Evolutionary conservation across 306 rosid genomes (phyloP).

Genomic region (Rosa persica): DNA sequence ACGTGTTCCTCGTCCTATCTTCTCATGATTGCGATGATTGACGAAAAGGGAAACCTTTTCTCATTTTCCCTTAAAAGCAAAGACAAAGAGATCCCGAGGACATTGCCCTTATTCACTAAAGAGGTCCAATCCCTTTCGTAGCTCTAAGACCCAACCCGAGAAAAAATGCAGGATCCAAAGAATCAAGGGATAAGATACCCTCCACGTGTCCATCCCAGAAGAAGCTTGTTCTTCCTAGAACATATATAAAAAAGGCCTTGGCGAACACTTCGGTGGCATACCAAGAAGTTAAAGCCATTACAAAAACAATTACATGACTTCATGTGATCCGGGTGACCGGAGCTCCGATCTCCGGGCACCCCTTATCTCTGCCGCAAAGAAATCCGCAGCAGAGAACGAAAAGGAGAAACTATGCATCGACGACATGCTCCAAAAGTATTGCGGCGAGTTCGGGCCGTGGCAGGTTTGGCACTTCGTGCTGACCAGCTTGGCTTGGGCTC

Average conservation of each 20-base stretch:
- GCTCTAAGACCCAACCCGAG: neutral
- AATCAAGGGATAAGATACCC: neutral
- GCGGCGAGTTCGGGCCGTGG: constrained; percentile 92
- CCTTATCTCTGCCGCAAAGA: constrained; percentile 17
- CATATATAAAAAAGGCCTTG: neutral
- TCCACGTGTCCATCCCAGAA: constrained; percentile 24
- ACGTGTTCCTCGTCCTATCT: neutral
- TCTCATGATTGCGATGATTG: neutral
- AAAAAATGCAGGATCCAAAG: neutral
- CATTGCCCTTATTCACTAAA: neutral
- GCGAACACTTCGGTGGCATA: neutral
- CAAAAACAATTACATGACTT: constrained; percentile 2
- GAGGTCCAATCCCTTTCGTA: neutral
- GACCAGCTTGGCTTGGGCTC: constrained; percentile 84
- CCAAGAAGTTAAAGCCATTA: neutral
- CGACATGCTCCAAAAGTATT: constrained; percentile 63
- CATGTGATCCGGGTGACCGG: constrained; percentile 8
- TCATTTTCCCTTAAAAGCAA: neutral
- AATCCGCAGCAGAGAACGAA: neutral
- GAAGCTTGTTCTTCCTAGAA: neutral
- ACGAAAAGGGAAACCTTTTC: neutral
- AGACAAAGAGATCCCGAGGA: neutral
- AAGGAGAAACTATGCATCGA: constrained; percentile 58
- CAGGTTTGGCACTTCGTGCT: constrained; percentile 75
- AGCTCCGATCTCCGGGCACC: constrained; percentile 33